Evolutionary conservation across 2,329 filamentous ascomycete genomes (phyloP), one percentile per base, ranked within the genome.

Genomic region (Podosphaera leucotricha): DNA sequence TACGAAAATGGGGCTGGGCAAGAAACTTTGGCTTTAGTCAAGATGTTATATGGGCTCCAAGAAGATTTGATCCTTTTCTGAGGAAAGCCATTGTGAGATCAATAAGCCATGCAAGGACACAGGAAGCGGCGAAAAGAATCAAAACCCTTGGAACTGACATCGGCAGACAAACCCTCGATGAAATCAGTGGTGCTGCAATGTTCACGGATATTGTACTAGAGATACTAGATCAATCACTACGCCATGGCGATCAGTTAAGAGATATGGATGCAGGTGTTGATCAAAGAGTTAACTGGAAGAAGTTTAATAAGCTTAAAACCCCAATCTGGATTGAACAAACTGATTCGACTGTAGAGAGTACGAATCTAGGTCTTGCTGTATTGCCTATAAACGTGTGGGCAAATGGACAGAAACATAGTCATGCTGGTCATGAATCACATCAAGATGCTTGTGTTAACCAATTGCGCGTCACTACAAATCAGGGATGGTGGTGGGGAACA

Each of bases 341-440:
- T n/a, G 37, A 45, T 37, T 37, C 44, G n/a, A 41, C 44, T 8
- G 36, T 22, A 13, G 45, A 47, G 16, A 44, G 39, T n/a, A 40
- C 50, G 22, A 49, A 50, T 38, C 46, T 46, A 20, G 51, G 52
- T 1, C 6, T 54, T 24, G 48, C 46, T 18, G 43, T 54, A 11
- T 24, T 54, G 18, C 50, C 51, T 1, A 48, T 54, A 20, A 50
- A 53, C 44, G 35, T 53, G n/a, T 53, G 51, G 52, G 47, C 46
- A 15, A 52, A 38, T 45, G 52, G 51, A 10, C 50, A 53, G 38
- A 48, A 41, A n/a, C 52, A 54, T 40, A 53, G 50, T 43, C 38
- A 44, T 10, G 47, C 52, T 15, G 48, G 48, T n/a, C 33, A 16
- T 28, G 47, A 46, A n/a, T 46, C 49, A 5, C 26, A 44, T 13